These are phyloP conservation scores for Dictyostelium capitatum DNA, from an alignment of 78 protist species.

Conservation along the genomic window DNA sequence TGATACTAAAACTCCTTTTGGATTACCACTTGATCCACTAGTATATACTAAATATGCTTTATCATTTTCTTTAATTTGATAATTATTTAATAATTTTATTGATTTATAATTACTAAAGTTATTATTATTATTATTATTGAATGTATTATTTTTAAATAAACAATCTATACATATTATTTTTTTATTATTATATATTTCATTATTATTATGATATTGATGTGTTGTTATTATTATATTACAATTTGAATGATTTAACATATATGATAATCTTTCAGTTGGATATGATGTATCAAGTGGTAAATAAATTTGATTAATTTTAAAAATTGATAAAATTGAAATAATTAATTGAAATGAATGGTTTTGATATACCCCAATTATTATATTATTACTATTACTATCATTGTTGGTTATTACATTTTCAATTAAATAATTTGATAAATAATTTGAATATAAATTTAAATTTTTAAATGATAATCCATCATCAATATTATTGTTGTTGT, in stretches of 20 bases:
- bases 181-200: not conserved
- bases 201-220: not conserved
- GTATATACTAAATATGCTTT: conserved; percentile 70
- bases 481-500: not conserved
- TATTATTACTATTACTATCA: conserved; percentile 5
- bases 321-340: conserved; percentile 40
- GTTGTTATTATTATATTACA: conserved; percentile 16
- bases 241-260: conserved; percentile 29
- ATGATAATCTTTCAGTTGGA: conserved; percentile 42
- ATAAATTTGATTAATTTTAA: conserved; percentile 33
- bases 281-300: conserved; percentile 60
- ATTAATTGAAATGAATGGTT: conserved; percentile 51
- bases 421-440: conserved; percentile 12
- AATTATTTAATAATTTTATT: not conserved
- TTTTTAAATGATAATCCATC: not conserved
- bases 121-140: not conserved
- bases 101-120: not conserved
- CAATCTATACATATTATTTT: not conserved
- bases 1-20: conserved; percentile 58
- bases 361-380: conserved; percentile 30
- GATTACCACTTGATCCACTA: conserved; percentile 61
- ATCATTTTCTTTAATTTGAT: not conserved
- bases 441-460: not conserved
- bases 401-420: not conserved
- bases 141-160: not conserved